phyloP scores from a whole-genome alignment of 805 yeast genomes.

The Hanseniaspora lachancei region DNA sequence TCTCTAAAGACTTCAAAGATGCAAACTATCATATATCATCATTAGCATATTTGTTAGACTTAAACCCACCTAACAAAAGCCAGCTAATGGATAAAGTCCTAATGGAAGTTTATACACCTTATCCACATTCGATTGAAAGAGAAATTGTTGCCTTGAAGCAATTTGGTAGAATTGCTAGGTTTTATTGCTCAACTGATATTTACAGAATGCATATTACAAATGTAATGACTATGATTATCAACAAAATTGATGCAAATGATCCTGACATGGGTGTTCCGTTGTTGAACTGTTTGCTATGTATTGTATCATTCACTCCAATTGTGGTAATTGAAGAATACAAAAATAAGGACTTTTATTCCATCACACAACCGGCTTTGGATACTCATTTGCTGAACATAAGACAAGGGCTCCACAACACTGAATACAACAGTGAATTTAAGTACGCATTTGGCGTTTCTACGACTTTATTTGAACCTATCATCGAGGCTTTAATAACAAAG shows the following conservation, averaged over 20 bases:
- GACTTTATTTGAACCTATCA: constrained; percentile 48
- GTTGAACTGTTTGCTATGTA: constrained; percentile 52
- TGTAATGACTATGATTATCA: constrained; percentile 51
- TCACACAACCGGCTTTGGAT: constrained; percentile 34
- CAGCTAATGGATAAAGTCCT: constrained; percentile 41
- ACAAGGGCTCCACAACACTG: constrained; percentile 24
- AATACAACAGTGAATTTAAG: constrained; percentile 36
- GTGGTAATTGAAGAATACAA: constrained; percentile 36
- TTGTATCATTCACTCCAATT: constrained; percentile 62
- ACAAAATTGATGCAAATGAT: constrained; percentile 85
- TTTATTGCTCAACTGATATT: constrained; percentile 47
- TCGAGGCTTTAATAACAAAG: constrained; percentile 43
- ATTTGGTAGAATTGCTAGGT: constrained; percentile 51
- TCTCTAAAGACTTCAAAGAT: constrained; percentile 49
- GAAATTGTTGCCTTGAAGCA: constrained; percentile 58
- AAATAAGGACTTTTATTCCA: constrained; percentile 28
- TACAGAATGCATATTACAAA: constrained; percentile 71
- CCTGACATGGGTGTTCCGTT: constrained; percentile 57
- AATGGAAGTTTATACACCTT: constrained; percentile 66
- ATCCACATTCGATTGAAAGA: constrained; percentile 66
- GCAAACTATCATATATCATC: constrained; percentile 47
- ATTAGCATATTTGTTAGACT: constrained; percentile 49
- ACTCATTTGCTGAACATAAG: constrained; percentile 46
- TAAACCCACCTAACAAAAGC: constrained; percentile 36
- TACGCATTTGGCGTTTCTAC: constrained; percentile 62